Base-by-base conservation (phyloP, 371 early-diverging fungal species). In the Rhizopus delemar region DNA sequence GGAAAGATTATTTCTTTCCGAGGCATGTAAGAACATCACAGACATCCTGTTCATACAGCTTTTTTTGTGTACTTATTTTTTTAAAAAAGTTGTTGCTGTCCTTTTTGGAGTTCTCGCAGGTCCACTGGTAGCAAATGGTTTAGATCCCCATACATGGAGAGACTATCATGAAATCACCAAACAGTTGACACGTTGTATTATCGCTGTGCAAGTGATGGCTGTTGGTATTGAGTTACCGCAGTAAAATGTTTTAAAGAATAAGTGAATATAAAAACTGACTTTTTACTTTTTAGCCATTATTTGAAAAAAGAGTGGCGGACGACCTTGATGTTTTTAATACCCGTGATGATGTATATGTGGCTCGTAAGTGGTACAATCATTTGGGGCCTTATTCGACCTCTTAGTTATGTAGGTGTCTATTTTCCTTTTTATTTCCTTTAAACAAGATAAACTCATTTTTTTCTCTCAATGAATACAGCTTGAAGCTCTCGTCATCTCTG, bases 31-130 rank as follows among this genome's bases (percentile, higher is more conserved):
- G 80, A 36, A 15, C 7, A 22, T 41, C 12, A 32, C 5, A 54
- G 32, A 5, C 5, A n/a, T 13, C 31, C 9, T 22, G 22, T 16
- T 4, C 36, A 15, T 29, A 13, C 28, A 51, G 8, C n/a, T n/a
- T 16, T 16, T 52, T 12, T n/a, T 52, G 36, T 36, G 36, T 36
- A 43, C 8, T n/a, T 4, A 15, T 43, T 5, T 43, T n/a, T 31
- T 36, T 16, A 35, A 11, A 55, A 22, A 53, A 86, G 82, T 97
- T n/a, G 88, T 99, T 5, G 92, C 97, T 9, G 84, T 92, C 13
- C 57, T 91, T 7, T 83, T 92, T 57, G 99, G 99, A n/a, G 91
- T 99, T 41, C 66, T 93, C 32, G 78, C 93, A 59, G 96, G 97
- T 3, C 91, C 92, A 2, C 63, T 75, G 15, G 90, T 75, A 12